Conservation (phyloP, 2,329 filamentous ascomycete genomes). For the Teratosphaeria nubilosa region DNA sequence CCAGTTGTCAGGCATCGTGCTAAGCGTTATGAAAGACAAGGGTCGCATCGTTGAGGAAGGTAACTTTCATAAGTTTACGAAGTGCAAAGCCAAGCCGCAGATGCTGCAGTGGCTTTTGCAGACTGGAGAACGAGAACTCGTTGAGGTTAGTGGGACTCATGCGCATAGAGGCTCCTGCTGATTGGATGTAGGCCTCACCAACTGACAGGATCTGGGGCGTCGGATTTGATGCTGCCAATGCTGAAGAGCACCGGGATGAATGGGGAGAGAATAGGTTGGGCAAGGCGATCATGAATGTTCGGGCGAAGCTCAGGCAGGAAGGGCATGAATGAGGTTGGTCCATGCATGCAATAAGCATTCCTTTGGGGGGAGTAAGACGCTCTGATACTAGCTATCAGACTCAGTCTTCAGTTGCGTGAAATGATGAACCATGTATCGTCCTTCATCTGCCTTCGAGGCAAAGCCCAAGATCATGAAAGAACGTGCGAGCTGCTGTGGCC, state of each 20-base stretch:
- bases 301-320: constrained; percentile 41
- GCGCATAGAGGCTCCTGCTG: not conserved
- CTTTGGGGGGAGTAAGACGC: no score
- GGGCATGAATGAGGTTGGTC: constrained; percentile 3
- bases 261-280: constrained; percentile 60
- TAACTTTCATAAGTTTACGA: constrained; percentile 51
- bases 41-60: constrained; percentile 47
- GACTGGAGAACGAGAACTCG: constrained; percentile 51
- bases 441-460: no score
- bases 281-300: constrained; percentile 50
- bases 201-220: constrained; percentile 57
- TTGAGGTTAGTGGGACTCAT: constrained; percentile 40
- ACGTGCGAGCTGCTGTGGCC: no score
- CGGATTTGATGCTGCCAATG: constrained; percentile 46
- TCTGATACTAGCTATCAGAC: not conserved
- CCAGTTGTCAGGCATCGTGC: not conserved
- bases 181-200: constrained; percentile 31
- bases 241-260: constrained; percentile 33
- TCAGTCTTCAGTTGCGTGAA: not conserved
- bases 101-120: constrained; percentile 42
- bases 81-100: constrained; percentile 28
- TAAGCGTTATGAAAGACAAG: constrained; percentile 30
- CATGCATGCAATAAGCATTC: no score
- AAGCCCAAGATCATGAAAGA: no score
- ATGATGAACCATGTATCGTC: no score